Conservation (phyloP, 176 grass and related monocot genomes). For the Zoysia japonica region DNA sequence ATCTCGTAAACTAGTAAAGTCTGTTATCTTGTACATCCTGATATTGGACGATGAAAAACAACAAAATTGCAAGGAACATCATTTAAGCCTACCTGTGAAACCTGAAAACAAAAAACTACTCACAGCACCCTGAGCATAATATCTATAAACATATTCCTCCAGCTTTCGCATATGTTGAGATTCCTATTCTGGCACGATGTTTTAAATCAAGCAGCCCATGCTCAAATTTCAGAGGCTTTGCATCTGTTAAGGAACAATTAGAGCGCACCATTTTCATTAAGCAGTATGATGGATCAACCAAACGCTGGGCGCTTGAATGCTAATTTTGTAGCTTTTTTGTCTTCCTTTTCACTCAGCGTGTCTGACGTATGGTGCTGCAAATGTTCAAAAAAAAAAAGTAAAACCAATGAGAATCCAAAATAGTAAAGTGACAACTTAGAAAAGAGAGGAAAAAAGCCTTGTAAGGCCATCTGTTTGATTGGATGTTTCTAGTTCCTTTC, state of each 20-base stretch:
- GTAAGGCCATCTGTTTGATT: slow-evolving; percentile 7
- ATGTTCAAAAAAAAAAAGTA: slow-evolving; percentile 3
- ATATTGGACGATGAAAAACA: neutral
- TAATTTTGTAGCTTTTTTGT: slow-evolving; percentile 42
- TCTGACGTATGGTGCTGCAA: slow-evolving; percentile 49
- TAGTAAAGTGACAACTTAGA: neutral
- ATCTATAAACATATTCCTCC: neutral
- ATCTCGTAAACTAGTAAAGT: too few relatives aligned
- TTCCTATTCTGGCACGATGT: slow-evolving; percentile 14
- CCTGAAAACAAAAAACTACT: neutral
- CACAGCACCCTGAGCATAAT: neutral
- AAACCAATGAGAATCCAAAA: neutral
- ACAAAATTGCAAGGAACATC: neutral
- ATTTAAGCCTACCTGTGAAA: neutral
- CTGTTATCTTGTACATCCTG: neutral
- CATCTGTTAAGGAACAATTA: slow-evolving; percentile 1
- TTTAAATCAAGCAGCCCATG: neutral
- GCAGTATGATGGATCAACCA: slow-evolving; percentile 19
- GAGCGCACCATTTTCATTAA: slow-evolving; percentile 5
- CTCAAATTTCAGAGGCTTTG: neutral
- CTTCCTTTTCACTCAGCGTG: slow-evolving; percentile 36
- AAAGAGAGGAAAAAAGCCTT: slow-evolving; percentile 7
- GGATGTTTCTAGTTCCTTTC: neutral
- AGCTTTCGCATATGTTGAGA: neutral
- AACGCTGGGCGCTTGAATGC: neutral